Base-by-base conservation (phyloP, 768 basidiomycete species). In the Mycena crocata region DNA sequence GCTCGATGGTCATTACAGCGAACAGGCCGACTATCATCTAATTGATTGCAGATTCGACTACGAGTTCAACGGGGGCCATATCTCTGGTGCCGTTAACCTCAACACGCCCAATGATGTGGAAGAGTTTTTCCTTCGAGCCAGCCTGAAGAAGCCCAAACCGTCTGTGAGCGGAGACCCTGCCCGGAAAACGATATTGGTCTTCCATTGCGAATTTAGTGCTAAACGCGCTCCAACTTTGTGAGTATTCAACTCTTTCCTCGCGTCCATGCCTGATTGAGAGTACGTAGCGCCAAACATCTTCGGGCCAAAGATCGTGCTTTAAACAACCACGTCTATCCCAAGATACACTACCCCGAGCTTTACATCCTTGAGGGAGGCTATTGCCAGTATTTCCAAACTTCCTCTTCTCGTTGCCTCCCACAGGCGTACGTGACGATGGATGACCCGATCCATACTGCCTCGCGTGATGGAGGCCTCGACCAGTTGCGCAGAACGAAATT, bases 41-140 rank as follows among this genome's bases (percentile, higher is more conserved):
- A 91, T 99, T 71, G 98, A 99, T 80, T 99, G 98, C 78, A 93
- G 98, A 45, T 99, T 99, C 78, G 95, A 95, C 68, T 99, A 98
- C 74, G 98, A 99, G 80, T 98, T 91, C 78, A 84, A 85, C 52
- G 98, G 98, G 12, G 98, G 98, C 0, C 98, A 99, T 81, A 89
- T 99, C 69, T 87, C 88, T 13, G 93, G 95, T 17, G 96, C 98
- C 9, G 84, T 96, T 76, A 99, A 98, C 77, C 89, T 99, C 74
- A 95, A 94, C 76, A 93, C 90, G 19, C 90, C 90, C 15, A 77
- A 85, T 31, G 89, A 87, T 49, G 86, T 98, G 44, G 95, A 98
- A 76, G 90, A 93, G 56, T 85, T 93, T 54, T 80, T 99, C 40
- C 88, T 99, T 44, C 85, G 90, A 5, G 73, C 79, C 26, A 82